Evolutionary conservation across 2,329 filamentous ascomycete species (phyloP).

Genomic region (Periconia digitata): DNA sequence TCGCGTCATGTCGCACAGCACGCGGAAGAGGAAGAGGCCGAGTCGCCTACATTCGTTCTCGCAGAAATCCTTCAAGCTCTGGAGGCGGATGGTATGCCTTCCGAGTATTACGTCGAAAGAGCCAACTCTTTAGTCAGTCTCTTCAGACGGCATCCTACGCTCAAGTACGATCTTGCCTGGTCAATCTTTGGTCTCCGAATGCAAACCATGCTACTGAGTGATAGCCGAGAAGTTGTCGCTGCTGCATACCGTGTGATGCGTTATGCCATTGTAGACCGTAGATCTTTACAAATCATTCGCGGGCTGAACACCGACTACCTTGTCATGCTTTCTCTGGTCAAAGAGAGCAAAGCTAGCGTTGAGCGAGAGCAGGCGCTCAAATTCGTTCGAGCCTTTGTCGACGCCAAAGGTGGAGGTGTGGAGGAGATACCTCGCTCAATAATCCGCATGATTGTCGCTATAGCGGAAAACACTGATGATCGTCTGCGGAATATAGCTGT

Average conservation of each 20-base stretch:
- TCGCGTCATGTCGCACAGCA: conserved; percentile 53
- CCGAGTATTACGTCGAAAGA: conserved; percentile 92
- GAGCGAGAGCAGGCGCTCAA: conserved; percentile 97
- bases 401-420: conserved; percentile 92
- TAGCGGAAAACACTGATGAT: conserved; percentile 85
- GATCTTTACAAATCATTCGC: conserved; percentile 85
- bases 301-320: conserved; percentile 88
- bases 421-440: conserved; percentile 84
- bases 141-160: conserved; percentile 88
- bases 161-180: conserved; percentile 98
- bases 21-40: conserved; percentile 65
- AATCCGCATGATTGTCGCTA: conserved; percentile 84
- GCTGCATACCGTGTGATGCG: conserved; percentile 91
- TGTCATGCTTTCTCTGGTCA: conserved; percentile 88
- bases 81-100: conserved; percentile 81
- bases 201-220: conserved; percentile 93
- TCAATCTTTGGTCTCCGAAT: conserved; percentile 90
- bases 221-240: conserved; percentile 92
- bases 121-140: conserved; percentile 93
- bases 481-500: conserved; percentile 86
- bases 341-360: conserved; percentile 94
- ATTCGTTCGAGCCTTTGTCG: conserved; percentile 90
- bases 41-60: conserved; percentile 89
- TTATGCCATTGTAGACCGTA: conserved; percentile 90
- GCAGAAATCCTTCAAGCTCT: conserved; percentile 88